Conservation (phyloP, 2,329 filamentous ascomycete genomes). For the Sporothrix sp. region DNA sequence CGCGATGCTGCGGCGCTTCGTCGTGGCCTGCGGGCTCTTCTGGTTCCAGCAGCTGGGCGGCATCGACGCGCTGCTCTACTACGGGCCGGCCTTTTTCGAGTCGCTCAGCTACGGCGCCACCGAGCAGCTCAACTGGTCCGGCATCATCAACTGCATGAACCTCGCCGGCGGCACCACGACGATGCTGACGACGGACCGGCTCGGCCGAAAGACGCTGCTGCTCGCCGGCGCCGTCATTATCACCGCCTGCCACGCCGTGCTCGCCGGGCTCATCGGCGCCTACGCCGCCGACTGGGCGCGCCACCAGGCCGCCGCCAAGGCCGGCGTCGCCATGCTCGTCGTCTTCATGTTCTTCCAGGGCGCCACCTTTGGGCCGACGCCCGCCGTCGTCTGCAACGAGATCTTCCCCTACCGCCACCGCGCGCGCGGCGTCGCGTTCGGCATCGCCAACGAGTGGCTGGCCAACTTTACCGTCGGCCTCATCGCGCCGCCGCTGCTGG, state of each 20-base stretch:
- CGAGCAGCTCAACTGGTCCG: not conserved
- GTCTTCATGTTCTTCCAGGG: slow-evolving; percentile 3
- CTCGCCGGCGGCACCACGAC: not conserved
- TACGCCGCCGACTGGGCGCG: not conserved
- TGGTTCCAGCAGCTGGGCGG: not conserved
- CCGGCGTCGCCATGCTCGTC: not conserved
- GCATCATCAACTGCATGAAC: slow-evolving; percentile 2
- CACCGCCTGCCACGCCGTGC: not conserved
- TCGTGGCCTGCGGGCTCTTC: not conserved
- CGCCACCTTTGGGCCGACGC: not conserved
- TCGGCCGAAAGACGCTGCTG: not conserved
- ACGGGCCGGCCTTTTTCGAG: not conserved
- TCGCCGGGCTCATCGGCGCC: not conserved
- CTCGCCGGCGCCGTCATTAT: not conserved
- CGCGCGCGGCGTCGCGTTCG: not conserved
- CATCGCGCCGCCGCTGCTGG: not conserved
- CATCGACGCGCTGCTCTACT: not conserved
- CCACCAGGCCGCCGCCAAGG: not conserved
- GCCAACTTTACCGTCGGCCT: not conserved
- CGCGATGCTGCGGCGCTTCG: not conserved
- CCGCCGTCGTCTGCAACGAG: not conserved
- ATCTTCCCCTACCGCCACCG: not conserved
- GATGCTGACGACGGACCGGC: not conserved
- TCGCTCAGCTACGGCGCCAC: not conserved
- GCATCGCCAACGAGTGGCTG: not conserved